Conservation (phyloP, 129 eudicot species). For the Erigeron canadensis region DNA sequence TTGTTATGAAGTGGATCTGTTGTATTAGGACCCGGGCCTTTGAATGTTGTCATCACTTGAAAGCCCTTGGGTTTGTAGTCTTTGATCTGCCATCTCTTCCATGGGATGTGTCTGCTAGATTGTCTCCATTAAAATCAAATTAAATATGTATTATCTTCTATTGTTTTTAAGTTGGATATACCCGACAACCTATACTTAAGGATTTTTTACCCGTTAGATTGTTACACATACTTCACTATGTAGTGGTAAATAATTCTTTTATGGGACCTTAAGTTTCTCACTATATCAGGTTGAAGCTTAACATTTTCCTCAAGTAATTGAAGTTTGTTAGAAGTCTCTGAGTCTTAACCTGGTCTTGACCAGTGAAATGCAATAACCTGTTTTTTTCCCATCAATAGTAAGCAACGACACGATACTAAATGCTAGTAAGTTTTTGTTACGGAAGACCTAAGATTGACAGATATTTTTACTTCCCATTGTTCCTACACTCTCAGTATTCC, state of each 20-base stretch:
- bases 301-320: neutral
- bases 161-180: neutral
- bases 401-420: neutral
- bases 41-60: neutral
- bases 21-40: neutral
- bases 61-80: neutral
- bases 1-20: neutral
- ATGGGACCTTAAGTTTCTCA: neutral
- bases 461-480: neutral
- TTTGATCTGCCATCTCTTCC: neutral
- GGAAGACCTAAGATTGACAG: neutral
- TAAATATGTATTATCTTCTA: neutral
- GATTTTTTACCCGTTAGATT: neutral
- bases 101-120: neutral
- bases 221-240: neutral
- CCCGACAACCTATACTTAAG: neutral
- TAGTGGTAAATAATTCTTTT: neutral
- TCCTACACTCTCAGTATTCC: no score
- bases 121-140: neutral
- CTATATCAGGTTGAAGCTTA: neutral
- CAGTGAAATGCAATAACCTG: neutral
- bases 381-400: no score
- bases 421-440: neutral
- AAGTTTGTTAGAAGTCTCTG: neutral
- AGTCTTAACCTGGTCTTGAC: neutral